Conservation (phyloP, 2,329 filamentous ascomycete species). For the Amphichorda felina region DNA sequence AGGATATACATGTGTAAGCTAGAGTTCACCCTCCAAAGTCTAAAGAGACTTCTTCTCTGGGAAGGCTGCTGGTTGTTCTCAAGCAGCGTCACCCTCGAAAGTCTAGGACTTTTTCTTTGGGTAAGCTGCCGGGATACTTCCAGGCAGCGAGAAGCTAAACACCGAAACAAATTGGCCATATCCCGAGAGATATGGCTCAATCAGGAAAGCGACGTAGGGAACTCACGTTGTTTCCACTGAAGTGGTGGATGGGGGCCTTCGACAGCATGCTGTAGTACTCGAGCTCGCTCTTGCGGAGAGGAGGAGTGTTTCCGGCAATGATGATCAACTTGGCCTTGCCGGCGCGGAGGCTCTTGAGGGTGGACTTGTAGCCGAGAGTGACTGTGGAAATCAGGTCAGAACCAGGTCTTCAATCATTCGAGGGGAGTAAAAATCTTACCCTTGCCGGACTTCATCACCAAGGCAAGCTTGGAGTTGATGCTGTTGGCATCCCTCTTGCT, state of each 20-base stretch:
- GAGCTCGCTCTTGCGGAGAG: constrained; percentile 94
- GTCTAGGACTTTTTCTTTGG: no score
- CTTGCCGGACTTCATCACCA: constrained; percentile 57
- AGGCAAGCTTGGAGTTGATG: constrained; percentile 48
- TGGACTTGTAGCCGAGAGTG: constrained; percentile 26
- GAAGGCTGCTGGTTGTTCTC: constrained; percentile 36
- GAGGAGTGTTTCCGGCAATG: constrained; percentile 87
- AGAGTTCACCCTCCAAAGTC: constrained; percentile 78
- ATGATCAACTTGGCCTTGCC: constrained; percentile 99
- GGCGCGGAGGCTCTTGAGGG: constrained; percentile 76
- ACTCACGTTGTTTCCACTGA: constrained; percentile 98
- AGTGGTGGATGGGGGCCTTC: constrained; percentile 96
- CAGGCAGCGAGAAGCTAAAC: constrained; percentile 6
- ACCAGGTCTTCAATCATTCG: background rate
- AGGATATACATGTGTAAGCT: constrained; percentile 40
- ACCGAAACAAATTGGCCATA: constrained; percentile 4
- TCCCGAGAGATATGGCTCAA: background rate
- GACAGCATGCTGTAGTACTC: constrained; percentile 80
- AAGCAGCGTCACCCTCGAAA: no score
- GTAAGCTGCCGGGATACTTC: no score
- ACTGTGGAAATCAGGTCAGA: constrained; percentile 11
- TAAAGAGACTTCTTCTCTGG: constrained; percentile 82
- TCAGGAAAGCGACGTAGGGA: background rate
- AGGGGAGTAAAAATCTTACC: no score
- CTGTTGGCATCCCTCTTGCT: constrained; percentile 75